Percentiles rank a stretch among this genome's conserved stretches.
Evolutionary conservation across 2,329 filamentous ascomycete species (phyloP).

Genomic region (Fonsecaea multimorphosa): DNA sequence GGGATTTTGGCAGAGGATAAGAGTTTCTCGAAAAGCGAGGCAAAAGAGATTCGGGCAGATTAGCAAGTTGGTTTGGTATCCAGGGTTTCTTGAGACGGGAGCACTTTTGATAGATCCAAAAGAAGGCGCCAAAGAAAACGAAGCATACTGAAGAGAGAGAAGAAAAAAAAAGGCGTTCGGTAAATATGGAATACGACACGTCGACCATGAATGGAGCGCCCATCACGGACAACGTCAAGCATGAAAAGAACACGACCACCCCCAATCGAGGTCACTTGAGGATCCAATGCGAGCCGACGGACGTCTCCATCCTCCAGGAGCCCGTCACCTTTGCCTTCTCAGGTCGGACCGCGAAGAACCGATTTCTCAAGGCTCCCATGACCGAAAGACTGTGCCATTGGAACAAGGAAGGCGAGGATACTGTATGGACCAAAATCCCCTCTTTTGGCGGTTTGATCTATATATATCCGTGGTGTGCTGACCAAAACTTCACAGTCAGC

Average conservation of each 20-base stretch:
- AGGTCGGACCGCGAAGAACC: conserved; percentile 64
- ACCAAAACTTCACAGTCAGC: conserved; percentile 51
- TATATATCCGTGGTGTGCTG: no score
- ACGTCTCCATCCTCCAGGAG: conserved; percentile 51
- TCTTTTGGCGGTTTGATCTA: not conserved
- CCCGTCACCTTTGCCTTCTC: conserved; percentile 60
- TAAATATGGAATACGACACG: conserved; percentile 34
- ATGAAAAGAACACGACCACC: conserved; percentile 12
- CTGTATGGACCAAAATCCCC: conserved; percentile 8
- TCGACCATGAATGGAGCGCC: conserved; percentile 22
- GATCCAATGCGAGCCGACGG: conserved; percentile 28
- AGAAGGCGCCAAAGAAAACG: not conserved
- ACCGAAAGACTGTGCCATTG: conserved; percentile 68
- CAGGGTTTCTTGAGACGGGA: not conserved
- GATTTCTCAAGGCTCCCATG: conserved; percentile 72
- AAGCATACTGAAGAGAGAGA: not conserved
- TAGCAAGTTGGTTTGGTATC: no score
- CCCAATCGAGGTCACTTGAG: conserved; percentile 24
- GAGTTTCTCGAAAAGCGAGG: not conserved
- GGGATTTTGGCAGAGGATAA: not conserved
- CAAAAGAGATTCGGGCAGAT: not conserved
- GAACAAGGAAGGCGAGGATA: conserved; percentile 47
- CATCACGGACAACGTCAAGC: conserved; percentile 1
- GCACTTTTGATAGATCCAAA: not conserved
- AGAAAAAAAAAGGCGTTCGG: not conserved